Evolutionary conservation across 352 stramenopile genomes (phyloP).

Genomic region (Phytophthora sojae): DNA sequence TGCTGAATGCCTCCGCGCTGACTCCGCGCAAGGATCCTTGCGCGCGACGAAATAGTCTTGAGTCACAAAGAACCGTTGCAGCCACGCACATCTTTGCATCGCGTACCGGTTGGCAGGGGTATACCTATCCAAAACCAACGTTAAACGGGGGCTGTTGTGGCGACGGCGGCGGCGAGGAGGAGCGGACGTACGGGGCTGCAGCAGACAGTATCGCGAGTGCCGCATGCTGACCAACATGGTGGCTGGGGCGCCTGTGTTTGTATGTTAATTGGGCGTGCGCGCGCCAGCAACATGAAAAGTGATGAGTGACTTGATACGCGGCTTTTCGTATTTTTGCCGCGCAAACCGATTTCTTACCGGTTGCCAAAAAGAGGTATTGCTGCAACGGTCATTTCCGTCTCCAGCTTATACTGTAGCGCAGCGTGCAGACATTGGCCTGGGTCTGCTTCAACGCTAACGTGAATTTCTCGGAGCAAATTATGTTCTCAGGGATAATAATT

Average conservation of each 20-base stretch:
- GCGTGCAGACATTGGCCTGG: too few species aligned
- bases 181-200: not conserved
- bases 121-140: not conserved
- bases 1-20: not conserved
- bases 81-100: not conserved
- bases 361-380: too few species aligned
- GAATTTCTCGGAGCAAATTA: too few species aligned
- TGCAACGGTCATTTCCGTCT: too few species aligned
- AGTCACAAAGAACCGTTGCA: slow-evolving; percentile 1
- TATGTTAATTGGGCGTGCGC: not conserved
- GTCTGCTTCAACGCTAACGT: too few species aligned
- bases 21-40: not conserved
- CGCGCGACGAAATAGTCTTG: not conserved
- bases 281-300: not conserved
- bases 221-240: not conserved
- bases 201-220: not conserved
- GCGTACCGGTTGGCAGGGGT: not conserved
- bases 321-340: slow-evolving; percentile 5
- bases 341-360: too few species aligned
- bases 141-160: not conserved
- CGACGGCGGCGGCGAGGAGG: not conserved
- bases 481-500: too few species aligned
- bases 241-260: not conserved
- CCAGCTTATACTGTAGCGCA: too few species aligned
- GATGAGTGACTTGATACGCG: slow-evolving; percentile 5